A percentile compares a stretch with the other conserved stretches of the same genome.
Evolutionary conservation across 345 rosid genomes (phyloP).

Genomic region (rapeseed (Brassica napus)): Da-Ae NC_063438.1:7444001-7444500

Average conservation of each 20-base stretch:
- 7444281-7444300: background rate
- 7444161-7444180: background rate
- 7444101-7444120: background rate
- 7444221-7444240: slow-evolving; percentile 77
- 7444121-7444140: background rate
- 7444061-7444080: no score
- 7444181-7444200: background rate
- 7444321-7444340: no score
- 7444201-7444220: slow-evolving; percentile 58
- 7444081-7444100: no score
- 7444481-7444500: slow-evolving; percentile 20
- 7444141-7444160: background rate
- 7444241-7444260: slow-evolving; percentile 70
- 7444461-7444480: background rate
- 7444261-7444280: slow-evolving; percentile 56
- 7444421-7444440: slow-evolving; percentile 34
- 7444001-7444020: no score
- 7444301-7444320: no score
- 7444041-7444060: no score
- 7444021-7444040: no score
- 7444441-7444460: slow-evolving; percentile 3
- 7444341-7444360: background rate
- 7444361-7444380: background rate
- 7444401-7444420: slow-evolving; percentile 8
- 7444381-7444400: background rate